These are phyloP conservation scores for Polymyxa betae DNA, from an alignment of 208 protist genomes.

Conservation along the genomic window DNA sequence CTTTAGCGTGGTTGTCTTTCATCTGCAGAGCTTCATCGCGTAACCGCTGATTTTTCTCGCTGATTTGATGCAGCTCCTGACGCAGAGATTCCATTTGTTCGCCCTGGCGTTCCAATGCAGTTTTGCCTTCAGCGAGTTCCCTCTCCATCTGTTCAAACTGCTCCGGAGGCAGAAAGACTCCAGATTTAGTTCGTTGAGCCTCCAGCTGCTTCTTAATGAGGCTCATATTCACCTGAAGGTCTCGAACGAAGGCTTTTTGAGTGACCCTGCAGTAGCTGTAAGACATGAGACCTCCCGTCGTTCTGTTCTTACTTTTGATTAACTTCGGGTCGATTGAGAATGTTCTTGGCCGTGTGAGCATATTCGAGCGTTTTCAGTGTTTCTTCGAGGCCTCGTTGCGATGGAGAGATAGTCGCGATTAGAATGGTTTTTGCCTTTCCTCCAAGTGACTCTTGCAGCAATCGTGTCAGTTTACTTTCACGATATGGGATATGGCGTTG, in stretches of 20 bases:
- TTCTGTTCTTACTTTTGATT: conserved; percentile 73
- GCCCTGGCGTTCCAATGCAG: background rate
- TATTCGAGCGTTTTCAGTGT: conserved; percentile 74
- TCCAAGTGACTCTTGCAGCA: conserved; percentile 70
- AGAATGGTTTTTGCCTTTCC: conserved; percentile 77
- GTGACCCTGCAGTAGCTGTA: background rate
- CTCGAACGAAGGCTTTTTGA: conserved; percentile 71
- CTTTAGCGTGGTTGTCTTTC: background rate
- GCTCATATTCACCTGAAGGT: conserved; percentile 73
- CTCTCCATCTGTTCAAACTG: conserved; percentile 13
- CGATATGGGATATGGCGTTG: conserved; percentile 80
- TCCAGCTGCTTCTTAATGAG: conserved; percentile 68
- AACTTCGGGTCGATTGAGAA: conserved; percentile 82
- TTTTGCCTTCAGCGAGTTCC: background rate
- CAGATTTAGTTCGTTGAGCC: conserved; percentile 55
- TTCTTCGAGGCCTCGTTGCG: conserved; percentile 73
- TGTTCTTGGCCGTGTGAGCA: conserved; percentile 80
- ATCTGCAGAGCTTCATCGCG: background rate
- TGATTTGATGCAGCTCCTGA: background rate
- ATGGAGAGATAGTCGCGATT: conserved; percentile 72
- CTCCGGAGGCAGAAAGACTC: conserved; percentile 43
- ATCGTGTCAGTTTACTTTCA: conserved; percentile 74
- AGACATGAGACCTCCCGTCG: background rate
- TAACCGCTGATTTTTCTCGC: background rate
- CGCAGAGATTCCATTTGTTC: background rate